phyloP scores from a whole-genome alignment of 371 early-diverging fungal species.

The Mortierella sp. region DNA sequence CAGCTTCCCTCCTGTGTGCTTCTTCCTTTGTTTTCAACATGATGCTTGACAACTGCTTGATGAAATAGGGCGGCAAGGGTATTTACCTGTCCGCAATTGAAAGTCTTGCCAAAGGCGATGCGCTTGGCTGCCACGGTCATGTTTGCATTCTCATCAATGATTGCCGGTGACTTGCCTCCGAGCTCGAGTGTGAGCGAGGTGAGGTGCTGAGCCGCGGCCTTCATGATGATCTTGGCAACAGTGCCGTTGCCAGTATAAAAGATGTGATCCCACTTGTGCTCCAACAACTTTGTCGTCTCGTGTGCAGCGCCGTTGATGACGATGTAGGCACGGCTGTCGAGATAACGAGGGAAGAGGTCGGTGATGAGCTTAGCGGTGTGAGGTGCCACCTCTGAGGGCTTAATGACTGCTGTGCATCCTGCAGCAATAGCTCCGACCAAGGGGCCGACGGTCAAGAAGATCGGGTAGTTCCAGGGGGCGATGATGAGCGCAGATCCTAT shows the following conservation, averaged over 20 bases:
- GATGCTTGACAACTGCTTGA: too few species aligned
- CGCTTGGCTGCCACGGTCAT: conserved; percentile 76
- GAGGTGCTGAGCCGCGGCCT: conserved; percentile 79
- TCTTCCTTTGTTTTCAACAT: too few species aligned
- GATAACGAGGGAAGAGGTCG: conserved; percentile 74
- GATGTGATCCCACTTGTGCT: conserved; percentile 84
- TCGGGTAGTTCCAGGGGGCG: conserved; percentile 81
- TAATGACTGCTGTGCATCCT: conserved; percentile 87
- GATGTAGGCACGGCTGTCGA: conserved; percentile 84
- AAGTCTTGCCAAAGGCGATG: conserved; percentile 85
- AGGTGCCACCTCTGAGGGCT: conserved; percentile 90
- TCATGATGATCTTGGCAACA: conserved; percentile 85
- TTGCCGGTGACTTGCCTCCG: conserved; percentile 89
- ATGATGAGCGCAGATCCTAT: conserved; percentile 58
- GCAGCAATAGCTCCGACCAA: conserved; percentile 89
- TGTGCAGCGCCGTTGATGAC: conserved; percentile 84
- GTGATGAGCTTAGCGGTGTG: conserved; percentile 73
- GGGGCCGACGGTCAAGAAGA: conserved; percentile 68
- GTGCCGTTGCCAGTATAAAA: conserved; percentile 91
- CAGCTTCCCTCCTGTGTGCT: too few species aligned
- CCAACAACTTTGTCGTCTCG: conserved; percentile 82
- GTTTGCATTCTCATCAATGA: conserved; percentile 76
- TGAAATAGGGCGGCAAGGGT: too few species aligned
- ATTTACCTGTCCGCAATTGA: conserved; percentile 88
- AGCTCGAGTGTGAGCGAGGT: conserved; percentile 86